Evolutionary conservation across 148 eudicot species (phyloP).

Genomic region (Vaccinium darrowii): DNA sequence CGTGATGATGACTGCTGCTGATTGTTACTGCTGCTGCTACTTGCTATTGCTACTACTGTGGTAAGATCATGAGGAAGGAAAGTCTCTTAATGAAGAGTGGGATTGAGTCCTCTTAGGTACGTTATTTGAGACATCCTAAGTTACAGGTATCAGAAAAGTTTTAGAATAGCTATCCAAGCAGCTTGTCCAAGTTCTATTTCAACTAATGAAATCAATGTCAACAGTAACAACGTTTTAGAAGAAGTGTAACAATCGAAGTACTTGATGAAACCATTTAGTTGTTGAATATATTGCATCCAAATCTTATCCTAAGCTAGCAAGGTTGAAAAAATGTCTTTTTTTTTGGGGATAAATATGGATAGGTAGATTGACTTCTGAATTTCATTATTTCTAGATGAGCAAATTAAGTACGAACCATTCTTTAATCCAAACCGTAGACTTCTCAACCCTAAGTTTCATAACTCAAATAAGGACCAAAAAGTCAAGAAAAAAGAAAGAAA

Average conservation of each 20-base stretch:
- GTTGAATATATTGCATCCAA: not conserved
- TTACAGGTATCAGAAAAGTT: too few relatives aligned
- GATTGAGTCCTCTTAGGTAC: too few relatives aligned
- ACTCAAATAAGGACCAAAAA: not conserved
- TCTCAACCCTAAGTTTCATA: not conserved
- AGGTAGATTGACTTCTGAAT: not conserved
- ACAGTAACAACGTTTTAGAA: too few relatives aligned
- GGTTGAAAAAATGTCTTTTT: not conserved
- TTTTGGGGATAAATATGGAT: not conserved
- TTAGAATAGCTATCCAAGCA: too few relatives aligned
- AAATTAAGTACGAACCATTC: not conserved
- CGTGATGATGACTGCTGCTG: too few relatives aligned
- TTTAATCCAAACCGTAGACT: not conserved
- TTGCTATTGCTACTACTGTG: too few relatives aligned
- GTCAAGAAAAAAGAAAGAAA: not conserved
- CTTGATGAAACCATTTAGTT: not conserved
- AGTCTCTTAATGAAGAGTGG: too few relatives aligned
- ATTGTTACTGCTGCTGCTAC: too few relatives aligned
- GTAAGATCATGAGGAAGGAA: too few relatives aligned
- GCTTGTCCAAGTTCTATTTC: not conserved
- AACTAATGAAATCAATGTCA: not conserved
- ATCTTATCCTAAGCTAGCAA: not conserved
- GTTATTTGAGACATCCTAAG: too few relatives aligned
- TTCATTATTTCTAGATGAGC: not conserved
- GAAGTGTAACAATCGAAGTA: not conserved